phyloP scores from a whole-genome alignment of 352 stramenopile species.

The Phytophthora palmivora region DNA sequence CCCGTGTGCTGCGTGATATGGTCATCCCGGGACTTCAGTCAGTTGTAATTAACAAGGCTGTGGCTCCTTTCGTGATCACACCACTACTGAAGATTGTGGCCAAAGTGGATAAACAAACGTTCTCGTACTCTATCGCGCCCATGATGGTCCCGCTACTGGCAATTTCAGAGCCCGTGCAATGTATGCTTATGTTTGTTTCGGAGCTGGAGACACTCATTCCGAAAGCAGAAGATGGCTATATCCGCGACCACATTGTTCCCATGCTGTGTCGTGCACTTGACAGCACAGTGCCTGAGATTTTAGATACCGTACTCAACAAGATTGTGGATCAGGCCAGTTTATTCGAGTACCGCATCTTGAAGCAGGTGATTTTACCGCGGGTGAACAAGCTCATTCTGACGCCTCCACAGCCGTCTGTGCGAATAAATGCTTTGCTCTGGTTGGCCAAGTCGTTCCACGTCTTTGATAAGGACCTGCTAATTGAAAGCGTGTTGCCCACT shows the following conservation, averaged over 20 bases:
- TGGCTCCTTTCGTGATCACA: constrained; percentile 89
- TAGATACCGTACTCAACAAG: constrained; percentile 90
- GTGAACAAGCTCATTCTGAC: constrained; percentile 90
- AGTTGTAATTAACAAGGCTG: constrained; percentile 86
- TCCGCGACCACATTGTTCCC: constrained; percentile 89
- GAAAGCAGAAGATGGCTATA: constrained; percentile 89
- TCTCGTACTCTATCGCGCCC: constrained; percentile 72
- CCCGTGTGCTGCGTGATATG: constrained; percentile 85
- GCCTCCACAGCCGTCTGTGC: constrained; percentile 82
- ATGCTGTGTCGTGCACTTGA: constrained; percentile 88
- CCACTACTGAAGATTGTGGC: constrained; percentile 89
- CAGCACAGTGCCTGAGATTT: constrained; percentile 85
- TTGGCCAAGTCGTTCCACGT: constrained; percentile 90
- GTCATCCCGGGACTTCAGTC: constrained; percentile 81
- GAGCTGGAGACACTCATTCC: constrained; percentile 83
- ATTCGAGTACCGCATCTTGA: constrained; percentile 91
- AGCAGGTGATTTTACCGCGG: constrained; percentile 85
- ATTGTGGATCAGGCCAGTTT: constrained; percentile 88
- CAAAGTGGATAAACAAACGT: constrained; percentile 89
- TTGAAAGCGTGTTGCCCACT: constrained; percentile 85
- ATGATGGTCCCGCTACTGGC: constrained; percentile 86
- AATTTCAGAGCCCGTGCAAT: constrained; percentile 89
- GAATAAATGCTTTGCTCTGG: constrained; percentile 88
- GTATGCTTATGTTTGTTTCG: constrained; percentile 92
- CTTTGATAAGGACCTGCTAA: constrained; percentile 88